Base-by-base conservation (phyloP, 2,329 filamentous ascomycete genomes). In the Xylogone sp. region DNA sequence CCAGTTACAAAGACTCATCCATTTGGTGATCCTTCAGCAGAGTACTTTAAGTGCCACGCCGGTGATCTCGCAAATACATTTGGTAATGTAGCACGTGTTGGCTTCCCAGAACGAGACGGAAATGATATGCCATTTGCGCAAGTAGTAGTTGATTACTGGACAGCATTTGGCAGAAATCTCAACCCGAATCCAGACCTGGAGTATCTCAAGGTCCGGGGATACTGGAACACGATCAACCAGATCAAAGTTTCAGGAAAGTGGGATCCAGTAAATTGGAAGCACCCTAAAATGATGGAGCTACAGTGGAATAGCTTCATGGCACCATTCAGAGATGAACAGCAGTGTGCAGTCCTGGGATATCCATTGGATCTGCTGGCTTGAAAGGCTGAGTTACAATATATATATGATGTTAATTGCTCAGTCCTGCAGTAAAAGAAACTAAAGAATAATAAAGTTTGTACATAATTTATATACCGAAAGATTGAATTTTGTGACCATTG, bases 31-130 rank as follows among this genome's bases (percentile, higher is more conserved):
- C 63, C 63, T 3, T 45, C 54, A 12, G 43, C 48, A 2, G 63
- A 65, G 42, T 66, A 66, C 50, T 62, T 63, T 55, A 66, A 66
- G 49, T 66, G 63, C 48, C 63, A 66, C 31, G 58, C 58, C 6
- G 62, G 62, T 1, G 63, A 66, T n/a, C 53, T 64, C 10, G 51
- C 55, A 21, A 60, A 59, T 29, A 59, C 54, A 3, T 64, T 66
- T 46, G 62, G 63, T 10, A 64, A 59, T 22, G 51, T 58, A 1
- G 44, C 52, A 21, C 55, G 53, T 10, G 52, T 56, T 7, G 56
- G 59, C 3, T 59, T 58, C 29, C 53, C 52, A 4, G 61, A 58
- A 34, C 55, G 62, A n/a, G 62, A 65, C 53, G 58, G 56, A 5
- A 45, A 51, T 24, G 61, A 63, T 46, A 54, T 54, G 2, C 47